phyloP scores from a whole-genome alignment of 768 basidiomycete genomes.

The Mycena albidolilacea region DNA sequence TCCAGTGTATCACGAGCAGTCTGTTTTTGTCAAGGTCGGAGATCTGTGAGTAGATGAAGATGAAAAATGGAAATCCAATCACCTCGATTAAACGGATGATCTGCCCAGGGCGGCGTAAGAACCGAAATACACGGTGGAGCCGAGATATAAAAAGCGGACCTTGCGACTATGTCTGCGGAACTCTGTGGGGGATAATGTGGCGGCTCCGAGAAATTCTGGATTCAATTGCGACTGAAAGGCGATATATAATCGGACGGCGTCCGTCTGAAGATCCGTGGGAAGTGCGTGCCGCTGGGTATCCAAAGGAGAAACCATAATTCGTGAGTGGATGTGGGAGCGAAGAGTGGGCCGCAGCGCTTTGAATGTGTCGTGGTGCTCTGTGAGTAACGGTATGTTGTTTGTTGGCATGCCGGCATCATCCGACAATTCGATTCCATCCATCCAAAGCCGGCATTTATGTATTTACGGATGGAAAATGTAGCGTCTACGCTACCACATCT shows the following conservation, averaged over 20 bases:
- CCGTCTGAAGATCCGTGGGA: slow-evolving; percentile 18
- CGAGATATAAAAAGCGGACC: slow-evolving; percentile 25
- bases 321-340: slow-evolving; percentile 27
- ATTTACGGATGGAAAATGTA: neutral
- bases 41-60: slow-evolving; percentile 8
- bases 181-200: slow-evolving; percentile 19
- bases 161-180: slow-evolving; percentile 36
- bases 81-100: slow-evolving; percentile 40
- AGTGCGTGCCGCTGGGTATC: neutral
- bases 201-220: slow-evolving; percentile 26
- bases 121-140: slow-evolving; percentile 1
- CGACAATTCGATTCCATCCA: slow-evolving; percentile 16
- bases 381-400: slow-evolving; percentile 13
- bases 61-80: neutral
- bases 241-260: slow-evolving; percentile 36
- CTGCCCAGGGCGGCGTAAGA: slow-evolving; percentile 24
- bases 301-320: slow-evolving; percentile 17
- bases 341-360: slow-evolving; percentile 26
- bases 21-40: slow-evolving; percentile 16
- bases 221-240: slow-evolving; percentile 32
- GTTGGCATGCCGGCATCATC: slow-evolving; percentile 22
- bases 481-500: neutral
- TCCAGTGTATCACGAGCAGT: slow-evolving; percentile 33
- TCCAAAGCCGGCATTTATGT: slow-evolving; percentile 1
- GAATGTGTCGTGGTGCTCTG: slow-evolving; percentile 30